A percentile compares a stretch with the other conserved stretches of the same genome.
Conservation (phyloP, 139 green algal species). For the Closterium sp. region DNA sequence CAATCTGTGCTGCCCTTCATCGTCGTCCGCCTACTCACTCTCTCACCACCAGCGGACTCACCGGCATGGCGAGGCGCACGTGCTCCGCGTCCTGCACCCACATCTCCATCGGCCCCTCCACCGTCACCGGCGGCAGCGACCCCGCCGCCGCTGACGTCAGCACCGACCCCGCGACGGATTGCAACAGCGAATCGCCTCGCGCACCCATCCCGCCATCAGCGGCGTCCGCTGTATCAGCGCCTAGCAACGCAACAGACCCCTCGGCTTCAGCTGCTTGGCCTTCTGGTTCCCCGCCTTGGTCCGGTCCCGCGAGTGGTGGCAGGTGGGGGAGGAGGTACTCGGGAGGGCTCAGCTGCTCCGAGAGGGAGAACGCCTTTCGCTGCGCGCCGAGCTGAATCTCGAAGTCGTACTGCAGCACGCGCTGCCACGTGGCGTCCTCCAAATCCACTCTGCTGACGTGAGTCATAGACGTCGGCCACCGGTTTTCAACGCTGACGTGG, state of each 20-base stretch:
- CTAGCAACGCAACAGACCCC: neutral
- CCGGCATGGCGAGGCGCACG: slow-evolving; percentile 17
- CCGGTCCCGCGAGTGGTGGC: neutral
- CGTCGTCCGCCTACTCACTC: too few species aligned
- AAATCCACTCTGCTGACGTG: neutral
- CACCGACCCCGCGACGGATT: neutral
- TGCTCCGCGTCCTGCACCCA: slow-evolving; percentile 17
- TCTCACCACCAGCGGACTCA: slow-evolving; percentile 16
- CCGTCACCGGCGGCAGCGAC: slow-evolving; percentile 2
- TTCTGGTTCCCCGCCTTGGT: neutral
- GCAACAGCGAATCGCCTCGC: neutral
- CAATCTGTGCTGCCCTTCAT: too few species aligned
- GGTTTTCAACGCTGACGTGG: neutral
- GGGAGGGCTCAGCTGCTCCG: neutral
- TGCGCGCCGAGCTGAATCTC: neutral
- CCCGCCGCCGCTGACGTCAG: neutral
- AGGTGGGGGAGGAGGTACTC: neutral
- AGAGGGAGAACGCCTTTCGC: neutral
- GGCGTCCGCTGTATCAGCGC: too few species aligned
- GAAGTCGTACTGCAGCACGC: slow-evolving; percentile 4
- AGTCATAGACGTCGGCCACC: neutral
- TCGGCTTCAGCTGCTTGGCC: neutral
- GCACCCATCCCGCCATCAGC: too few species aligned
- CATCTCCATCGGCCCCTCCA: slow-evolving; percentile 22
- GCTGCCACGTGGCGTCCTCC: neutral